Conservation (phyloP, 257 asterid genomes). For the Datura wrightii region DNA sequence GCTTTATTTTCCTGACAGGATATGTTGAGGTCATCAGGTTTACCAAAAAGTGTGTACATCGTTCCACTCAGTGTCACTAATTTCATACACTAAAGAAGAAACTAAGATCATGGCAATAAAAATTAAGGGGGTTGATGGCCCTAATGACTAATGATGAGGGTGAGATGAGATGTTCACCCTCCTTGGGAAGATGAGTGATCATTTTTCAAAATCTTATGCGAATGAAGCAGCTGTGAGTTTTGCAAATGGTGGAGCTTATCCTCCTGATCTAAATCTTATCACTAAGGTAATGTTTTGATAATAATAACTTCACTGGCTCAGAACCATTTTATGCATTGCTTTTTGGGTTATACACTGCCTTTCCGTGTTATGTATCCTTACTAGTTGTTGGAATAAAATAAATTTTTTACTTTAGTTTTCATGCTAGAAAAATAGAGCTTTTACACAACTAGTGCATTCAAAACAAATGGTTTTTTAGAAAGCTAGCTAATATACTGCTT, state of each 20-base stretch:
- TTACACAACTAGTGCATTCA: no score
- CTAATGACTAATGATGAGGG: conserved; percentile 59
- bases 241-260: neutral
- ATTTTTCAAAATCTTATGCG: no score
- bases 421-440: no score
- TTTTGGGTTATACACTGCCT: neutral
- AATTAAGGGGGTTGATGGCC: conserved; percentile 74
- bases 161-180: conserved; percentile 61
- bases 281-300: conserved; percentile 50
- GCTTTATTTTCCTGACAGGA: conserved; percentile 40
- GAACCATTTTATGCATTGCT: no score
- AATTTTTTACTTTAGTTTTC: no score
- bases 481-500: no score
- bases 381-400: no score
- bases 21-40: conserved; percentile 68
- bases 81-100: conserved; percentile 72
- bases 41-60: conserved; percentile 73
- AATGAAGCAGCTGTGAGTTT: no score
- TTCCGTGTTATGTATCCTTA: no score
- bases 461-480: no score
- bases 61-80: conserved; percentile 43
- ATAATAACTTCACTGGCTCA: no score
- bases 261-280: conserved; percentile 78
- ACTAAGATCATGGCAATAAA: conserved; percentile 74
- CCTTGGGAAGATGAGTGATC: neutral